Base-by-base conservation (phyloP, 1,139 yeast genomes). In the Nakaseomyces bracarensis region DNA sequence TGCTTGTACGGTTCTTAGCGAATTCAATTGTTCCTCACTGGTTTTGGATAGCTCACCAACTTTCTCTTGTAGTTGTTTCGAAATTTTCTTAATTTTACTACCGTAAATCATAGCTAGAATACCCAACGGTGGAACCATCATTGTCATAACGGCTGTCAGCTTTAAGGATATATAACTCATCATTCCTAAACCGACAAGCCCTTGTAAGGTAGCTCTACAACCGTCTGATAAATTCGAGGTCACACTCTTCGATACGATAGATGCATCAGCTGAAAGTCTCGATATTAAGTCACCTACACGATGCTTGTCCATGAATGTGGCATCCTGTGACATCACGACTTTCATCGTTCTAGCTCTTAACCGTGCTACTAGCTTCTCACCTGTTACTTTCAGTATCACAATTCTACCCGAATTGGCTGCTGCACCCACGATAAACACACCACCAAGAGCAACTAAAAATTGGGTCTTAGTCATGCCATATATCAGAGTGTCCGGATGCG, bases 161-260 rank as follows among this genome's bases (percentile, higher is more conserved):
- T 86, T 80, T 70, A 86, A 73, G 23, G 94, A 82, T 2, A 89
- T 85, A 55, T 76, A 75, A 53, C 85, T 75, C 97, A 91, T 91
- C 96, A 89, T 87, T 1, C 85, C 76, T 34, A 79, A 66, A 20
- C 96, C 96, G 33, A 86, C 86, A 26, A 73, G 69, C 2, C 95
- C 96, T 47, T 87, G 80, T 13, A 91, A 74, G 1, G 79, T 58
- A 2, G 95, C 82, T 40, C 96, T 70, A 31, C 87, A 75, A 26
- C 98, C 98, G 60, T 91, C 97, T 36, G 95, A 82, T 34, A 89
- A 74, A 61, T 89, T 89, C 48, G 84, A 89, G 40, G 96, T 86
- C 31, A 91, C 76, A 1, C 95, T 78, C 55, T 81, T 78, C 5
- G 95, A 77, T 14, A 91, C 95, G 43, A 91, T 82, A 47, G 85